A percentile compares a stretch with the other conserved stretches of the same genome.
These are phyloP conservation scores for Suillus subluteus DNA, from an alignment of 768 basidiomycete species.

Conservation along the genomic window DNA sequence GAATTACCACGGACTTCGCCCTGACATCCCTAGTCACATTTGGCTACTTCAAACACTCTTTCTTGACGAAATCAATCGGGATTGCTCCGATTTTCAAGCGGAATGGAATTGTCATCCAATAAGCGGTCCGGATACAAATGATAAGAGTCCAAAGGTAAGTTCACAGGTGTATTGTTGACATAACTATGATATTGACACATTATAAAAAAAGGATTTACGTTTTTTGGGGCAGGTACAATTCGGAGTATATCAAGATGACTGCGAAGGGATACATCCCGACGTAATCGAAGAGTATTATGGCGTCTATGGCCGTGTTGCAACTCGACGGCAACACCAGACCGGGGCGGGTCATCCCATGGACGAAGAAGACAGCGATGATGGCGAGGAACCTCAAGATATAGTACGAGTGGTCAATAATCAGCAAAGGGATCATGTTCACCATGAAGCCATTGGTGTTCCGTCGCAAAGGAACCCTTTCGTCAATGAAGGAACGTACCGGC, in stretches of 20 bases:
- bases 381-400: background rate
- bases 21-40: background rate
- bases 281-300: slow-evolving; percentile 23
- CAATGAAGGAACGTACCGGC: background rate
- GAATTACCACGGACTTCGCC: background rate
- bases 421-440: slow-evolving; percentile 4
- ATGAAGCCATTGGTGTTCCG: slow-evolving; percentile 11
- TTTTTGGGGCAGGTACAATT: slow-evolving; percentile 17
- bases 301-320: background rate
- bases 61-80: background rate
- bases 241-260: slow-evolving; percentile 18
- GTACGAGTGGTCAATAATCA: slow-evolving; percentile 2
- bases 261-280: slow-evolving; percentile 21
- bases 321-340: slow-evolving; percentile 5
- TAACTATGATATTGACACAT: slow-evolving; percentile 11
- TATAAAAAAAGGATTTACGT: background rate
- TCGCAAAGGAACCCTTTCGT: slow-evolving; percentile 15
- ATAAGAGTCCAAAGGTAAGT: background rate
- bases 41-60: background rate
- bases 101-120: background rate
- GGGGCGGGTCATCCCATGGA: slow-evolving; percentile 14
- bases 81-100: background rate
- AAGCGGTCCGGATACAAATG: background rate
- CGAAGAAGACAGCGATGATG: slow-evolving; percentile 1
- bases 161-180: background rate